These are phyloP conservation scores for Rhodotorula diobovata DNA, from an alignment of 768 basidiomycete genomes.

Conservation along the genomic window DNA sequence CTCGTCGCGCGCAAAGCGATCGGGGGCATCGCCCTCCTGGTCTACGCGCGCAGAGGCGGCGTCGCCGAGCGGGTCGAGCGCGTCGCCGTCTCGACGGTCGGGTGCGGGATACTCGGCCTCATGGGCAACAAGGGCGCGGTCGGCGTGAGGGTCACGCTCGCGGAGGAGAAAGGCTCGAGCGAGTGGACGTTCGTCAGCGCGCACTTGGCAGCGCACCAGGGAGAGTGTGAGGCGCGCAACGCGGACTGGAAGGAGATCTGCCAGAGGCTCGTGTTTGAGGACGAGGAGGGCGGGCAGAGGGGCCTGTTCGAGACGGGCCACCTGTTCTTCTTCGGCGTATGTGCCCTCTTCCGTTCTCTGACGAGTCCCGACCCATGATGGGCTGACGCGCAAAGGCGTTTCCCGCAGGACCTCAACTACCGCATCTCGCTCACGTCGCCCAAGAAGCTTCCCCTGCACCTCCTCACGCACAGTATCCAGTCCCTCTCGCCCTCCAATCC, in stretches of 20 bases:
- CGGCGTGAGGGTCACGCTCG: constrained; percentile 71
- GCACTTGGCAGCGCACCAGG: constrained; percentile 78
- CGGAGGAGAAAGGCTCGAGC: constrained; percentile 46
- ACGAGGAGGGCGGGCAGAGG: constrained; percentile 41
- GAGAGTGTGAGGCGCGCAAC: constrained; percentile 58
- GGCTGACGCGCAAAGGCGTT: too few species aligned
- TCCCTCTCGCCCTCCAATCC: neutral
- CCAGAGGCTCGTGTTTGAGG: constrained; percentile 70
- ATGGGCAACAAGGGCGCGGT: constrained; percentile 98
- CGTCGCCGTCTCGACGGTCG: constrained; percentile 71
- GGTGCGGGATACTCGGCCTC: constrained; percentile 61
- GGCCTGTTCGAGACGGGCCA: constrained; percentile 76
- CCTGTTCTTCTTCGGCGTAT: constrained; percentile 85
- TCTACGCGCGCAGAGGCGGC: constrained; percentile 71
- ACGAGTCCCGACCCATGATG: neutral
- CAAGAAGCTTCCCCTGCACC: constrained; percentile 47
- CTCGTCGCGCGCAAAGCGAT: constrained; percentile 75
- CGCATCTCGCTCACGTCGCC: constrained; percentile 25
- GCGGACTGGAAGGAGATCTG: constrained; percentile 78
- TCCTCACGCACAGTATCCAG: constrained; percentile 51
- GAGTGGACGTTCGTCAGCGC: constrained; percentile 75
- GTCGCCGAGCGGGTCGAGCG: constrained; percentile 58
- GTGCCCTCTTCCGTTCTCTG: constrained; percentile 48
- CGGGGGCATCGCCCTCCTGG: constrained; percentile 78
- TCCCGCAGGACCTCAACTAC: constrained; percentile 52